Evolutionary conservation across 2,329 filamentous ascomycete species (phyloP).

Genomic region (Botrytis fabae): DNA sequence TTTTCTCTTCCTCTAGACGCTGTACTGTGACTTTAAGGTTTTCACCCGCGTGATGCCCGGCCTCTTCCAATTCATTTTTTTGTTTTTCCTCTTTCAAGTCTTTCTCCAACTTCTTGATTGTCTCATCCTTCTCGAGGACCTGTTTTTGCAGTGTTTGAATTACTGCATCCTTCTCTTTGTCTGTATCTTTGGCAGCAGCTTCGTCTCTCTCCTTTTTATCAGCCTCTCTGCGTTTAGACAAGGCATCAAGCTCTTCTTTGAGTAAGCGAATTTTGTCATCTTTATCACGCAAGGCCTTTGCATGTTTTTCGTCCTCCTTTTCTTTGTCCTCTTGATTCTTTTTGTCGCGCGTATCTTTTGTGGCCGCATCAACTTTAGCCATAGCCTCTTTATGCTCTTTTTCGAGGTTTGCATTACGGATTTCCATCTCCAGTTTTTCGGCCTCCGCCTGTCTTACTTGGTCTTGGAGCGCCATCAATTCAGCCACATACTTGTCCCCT

Average conservation of each 20-base stretch:
- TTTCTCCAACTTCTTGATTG: neutral
- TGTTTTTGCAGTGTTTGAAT: neutral
- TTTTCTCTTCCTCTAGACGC: neutral
- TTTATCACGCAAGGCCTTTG: neutral
- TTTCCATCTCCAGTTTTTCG: neutral
- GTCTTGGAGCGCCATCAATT: neutral
- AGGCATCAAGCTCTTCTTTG: neutral
- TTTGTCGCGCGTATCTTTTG: neutral
- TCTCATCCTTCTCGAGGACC: neutral
- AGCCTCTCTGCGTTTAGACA: neutral
- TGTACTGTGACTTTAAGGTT: neutral
- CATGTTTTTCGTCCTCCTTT: neutral
- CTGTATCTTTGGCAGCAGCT: neutral
- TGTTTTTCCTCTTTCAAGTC: neutral
- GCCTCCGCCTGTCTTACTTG: neutral
- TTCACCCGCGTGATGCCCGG: neutral
- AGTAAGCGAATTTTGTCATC: neutral
- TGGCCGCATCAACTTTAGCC: neutral
- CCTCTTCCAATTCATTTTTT: neutral
- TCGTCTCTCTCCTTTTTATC: neutral
- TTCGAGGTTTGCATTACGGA: neutral
- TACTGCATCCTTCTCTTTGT: neutral
- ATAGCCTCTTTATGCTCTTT: neutral
- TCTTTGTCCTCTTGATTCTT: neutral
- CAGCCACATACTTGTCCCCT: neutral